phyloP scores from a whole-genome alignment of 306 rosid species.

The Prunus kanzakura region DNA sequence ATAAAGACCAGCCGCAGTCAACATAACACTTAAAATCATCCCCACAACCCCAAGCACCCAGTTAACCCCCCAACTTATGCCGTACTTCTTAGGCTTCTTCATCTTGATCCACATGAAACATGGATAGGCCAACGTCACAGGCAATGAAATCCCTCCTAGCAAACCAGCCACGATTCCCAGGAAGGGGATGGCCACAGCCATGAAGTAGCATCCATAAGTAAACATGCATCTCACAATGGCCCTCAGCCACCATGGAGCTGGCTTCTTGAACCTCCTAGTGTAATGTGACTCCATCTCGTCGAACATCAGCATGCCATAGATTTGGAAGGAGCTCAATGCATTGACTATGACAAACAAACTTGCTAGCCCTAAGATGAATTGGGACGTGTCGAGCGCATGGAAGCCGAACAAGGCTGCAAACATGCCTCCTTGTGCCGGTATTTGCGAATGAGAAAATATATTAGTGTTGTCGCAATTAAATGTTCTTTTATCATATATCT shows the following conservation, averaged over 20 bases:
- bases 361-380: slow-evolving; percentile 29
- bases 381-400: slow-evolving; percentile 29
- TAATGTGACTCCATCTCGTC: slow-evolving; percentile 40
- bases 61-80: slow-evolving; percentile 34
- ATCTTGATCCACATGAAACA: slow-evolving; percentile 55
- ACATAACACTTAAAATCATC: slow-evolving; percentile 20
- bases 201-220: slow-evolving; percentile 31
- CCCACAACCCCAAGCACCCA: slow-evolving; percentile 43
- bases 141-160: slow-evolving; percentile 46
- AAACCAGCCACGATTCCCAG: slow-evolving; percentile 40
- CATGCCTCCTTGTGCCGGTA: slow-evolving; percentile 44
- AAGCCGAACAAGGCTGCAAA: slow-evolving; percentile 34
- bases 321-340: slow-evolving; percentile 41
- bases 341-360: slow-evolving; percentile 36
- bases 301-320: slow-evolving; percentile 49
- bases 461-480: background rate
- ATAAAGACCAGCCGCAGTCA: slow-evolving; percentile 38
- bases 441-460: slow-evolving; percentile 9
- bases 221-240: slow-evolving; percentile 21
- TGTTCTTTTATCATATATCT: background rate
- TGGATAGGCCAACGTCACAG: slow-evolving; percentile 49
- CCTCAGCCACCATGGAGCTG: slow-evolving; percentile 53
- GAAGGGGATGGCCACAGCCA: slow-evolving; percentile 44
- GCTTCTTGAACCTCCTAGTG: slow-evolving; percentile 34
- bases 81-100: slow-evolving; percentile 37